Evolutionary conservation across 257 asterid genomes (phyloP), one percentile per base, ranked within the genome.

Genomic region (Anisodus acutangulus): DNA sequence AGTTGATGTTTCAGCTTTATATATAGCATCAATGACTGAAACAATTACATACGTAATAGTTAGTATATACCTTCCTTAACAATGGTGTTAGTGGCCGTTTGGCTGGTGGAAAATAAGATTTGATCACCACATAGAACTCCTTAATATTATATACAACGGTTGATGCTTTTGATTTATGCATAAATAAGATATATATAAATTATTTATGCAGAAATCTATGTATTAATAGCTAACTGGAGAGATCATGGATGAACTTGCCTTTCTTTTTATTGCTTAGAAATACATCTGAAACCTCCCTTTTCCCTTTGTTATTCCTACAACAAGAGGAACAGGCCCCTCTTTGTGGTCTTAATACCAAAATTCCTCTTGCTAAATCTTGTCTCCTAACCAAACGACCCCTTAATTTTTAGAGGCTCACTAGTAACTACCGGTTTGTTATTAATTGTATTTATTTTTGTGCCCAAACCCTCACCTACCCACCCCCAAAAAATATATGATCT

Each of bases 1-100:
- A 76, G 15, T 51, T 78, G 49, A 78, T 78, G 82, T 78, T 15
- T 53, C 66, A 78, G 64, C 82, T 78, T 13, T 78, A 8, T 53
- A 22, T 26, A 13, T 7, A 22, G 81, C 81, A 76, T 26, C 13
- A 51, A 51, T 74, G 19, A 19, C 19, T 13, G 62, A 55, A 55
- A 55, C 19, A 55, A 13, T 12, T 11, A 15, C n/a, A 19, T 74
- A 15, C n/a, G 11, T 74, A 49, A 12, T 74, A 22, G 22, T 51
- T 26, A 49, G 22, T 76, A 22, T 76, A 69, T 69, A 41, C 78
- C n/a, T 72, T 45, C 80, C 80, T 19, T 72, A 72, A 19, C 80
- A 19, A 47, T 47, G 80, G 41, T 47, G 80, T 47, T 47, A 71
- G 58, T 9, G 39, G 43, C 80, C 8, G 17, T 71, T 71, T 71